A percentile compares a stretch with the other conserved stretches of the same genome.
phyloP scores from a whole-genome alignment of 2,329 filamentous ascomycete genomes.

The Fusarium equiseti region DNA sequence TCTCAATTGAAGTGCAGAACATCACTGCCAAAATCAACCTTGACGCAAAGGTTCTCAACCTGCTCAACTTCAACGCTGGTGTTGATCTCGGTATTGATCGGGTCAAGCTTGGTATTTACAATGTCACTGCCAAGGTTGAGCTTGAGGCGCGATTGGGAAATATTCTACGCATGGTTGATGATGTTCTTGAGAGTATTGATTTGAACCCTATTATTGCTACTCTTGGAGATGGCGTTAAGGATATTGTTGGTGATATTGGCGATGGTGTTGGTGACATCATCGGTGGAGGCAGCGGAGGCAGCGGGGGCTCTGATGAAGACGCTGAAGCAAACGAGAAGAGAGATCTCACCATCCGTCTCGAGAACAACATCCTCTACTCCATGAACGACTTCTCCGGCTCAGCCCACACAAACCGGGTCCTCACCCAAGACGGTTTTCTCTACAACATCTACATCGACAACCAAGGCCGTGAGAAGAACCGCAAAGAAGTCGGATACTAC shows the following conservation, averaged over 20 bases:
- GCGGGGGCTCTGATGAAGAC: not conserved
- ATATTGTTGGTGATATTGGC: slow-evolving; percentile 12
- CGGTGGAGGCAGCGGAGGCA: not conserved
- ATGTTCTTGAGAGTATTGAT: slow-evolving; percentile 30
- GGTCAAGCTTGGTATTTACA: slow-evolving; percentile 31
- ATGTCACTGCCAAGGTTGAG: slow-evolving; percentile 31
- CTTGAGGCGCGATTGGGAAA: slow-evolving; percentile 28
- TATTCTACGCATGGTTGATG: slow-evolving; percentile 28
- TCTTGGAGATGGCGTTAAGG: slow-evolving; percentile 16
- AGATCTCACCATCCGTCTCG: slow-evolving; percentile 23
- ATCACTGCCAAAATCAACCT: slow-evolving; percentile 34
- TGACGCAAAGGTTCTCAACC: slow-evolving; percentile 26
- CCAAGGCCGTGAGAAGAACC: slow-evolving; percentile 22
- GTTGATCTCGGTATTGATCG: slow-evolving; percentile 31
- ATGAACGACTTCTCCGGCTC: slow-evolving; percentile 33
- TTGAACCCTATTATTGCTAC: slow-evolving; percentile 25
- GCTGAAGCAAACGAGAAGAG: slow-evolving; percentile 4
- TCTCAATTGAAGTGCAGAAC: slow-evolving; percentile 25
- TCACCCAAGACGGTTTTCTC: slow-evolving; percentile 27
- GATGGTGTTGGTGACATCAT: slow-evolving; percentile 9
- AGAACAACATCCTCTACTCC: slow-evolving; percentile 31
- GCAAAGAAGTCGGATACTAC: slow-evolving; percentile 29
- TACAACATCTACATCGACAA: slow-evolving; percentile 31
- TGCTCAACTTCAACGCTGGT: slow-evolving; percentile 31
- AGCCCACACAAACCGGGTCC: slow-evolving; percentile 22